Conservation (phyloP, 441 rosid species). For the Bruguiera hainesii region DNA sequence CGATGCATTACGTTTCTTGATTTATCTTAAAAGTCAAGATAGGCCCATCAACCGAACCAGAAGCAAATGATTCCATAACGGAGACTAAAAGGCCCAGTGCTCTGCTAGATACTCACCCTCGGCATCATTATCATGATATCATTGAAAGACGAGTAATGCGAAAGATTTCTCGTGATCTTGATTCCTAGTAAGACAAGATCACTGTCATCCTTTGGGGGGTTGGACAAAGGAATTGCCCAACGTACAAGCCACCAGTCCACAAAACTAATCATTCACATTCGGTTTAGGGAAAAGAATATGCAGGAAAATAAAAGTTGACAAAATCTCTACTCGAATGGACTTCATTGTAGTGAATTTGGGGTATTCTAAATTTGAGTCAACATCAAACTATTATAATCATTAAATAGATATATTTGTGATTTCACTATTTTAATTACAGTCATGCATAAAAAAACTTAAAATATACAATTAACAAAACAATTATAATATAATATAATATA, state of each 20-base stretch:
- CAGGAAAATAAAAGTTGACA: not conserved
- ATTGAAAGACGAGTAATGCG: slow-evolving; percentile 7
- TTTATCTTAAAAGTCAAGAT: not conserved
- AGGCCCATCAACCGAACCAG: not conserved
- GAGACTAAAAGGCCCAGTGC: not conserved
- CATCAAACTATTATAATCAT: too few species aligned
- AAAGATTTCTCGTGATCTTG: not conserved
- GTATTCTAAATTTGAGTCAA: too few species aligned
- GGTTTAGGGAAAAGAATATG: too few species aligned
- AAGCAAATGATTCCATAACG: not conserved
- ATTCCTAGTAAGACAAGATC: slow-evolving; percentile 26
- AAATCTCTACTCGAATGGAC: not conserved
- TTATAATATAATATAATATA: too few species aligned
- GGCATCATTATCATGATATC: slow-evolving; percentile 8
- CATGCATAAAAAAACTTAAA: not conserved
- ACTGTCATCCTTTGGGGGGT: not conserved
- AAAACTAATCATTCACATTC: slow-evolving; percentile 3
- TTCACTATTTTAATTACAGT: not conserved
- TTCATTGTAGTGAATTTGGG: not conserved
- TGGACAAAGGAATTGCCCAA: slow-evolving; percentile 2
- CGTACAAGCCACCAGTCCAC: not conserved
- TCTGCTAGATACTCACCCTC: not conserved
- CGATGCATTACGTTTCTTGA: too few species aligned
- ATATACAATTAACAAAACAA: not conserved
- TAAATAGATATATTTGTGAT: too few species aligned